These are phyloP conservation scores for Tolypocladium paradoxum DNA, from an alignment of 2,329 filamentous ascomycete genomes.

Conservation along the genomic window DNA sequence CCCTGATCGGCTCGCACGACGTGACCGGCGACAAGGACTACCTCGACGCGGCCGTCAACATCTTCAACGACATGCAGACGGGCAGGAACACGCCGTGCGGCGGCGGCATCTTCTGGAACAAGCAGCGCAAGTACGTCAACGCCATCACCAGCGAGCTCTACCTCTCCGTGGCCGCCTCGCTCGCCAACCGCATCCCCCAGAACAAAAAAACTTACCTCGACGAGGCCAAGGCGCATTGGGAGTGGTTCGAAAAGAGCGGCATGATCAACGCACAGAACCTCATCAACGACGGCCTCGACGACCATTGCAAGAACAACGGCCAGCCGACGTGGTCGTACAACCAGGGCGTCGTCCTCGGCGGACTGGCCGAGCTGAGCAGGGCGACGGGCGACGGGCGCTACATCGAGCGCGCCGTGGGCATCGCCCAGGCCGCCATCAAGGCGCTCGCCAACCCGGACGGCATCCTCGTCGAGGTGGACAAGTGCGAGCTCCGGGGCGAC, in stretches of 20 bases:
- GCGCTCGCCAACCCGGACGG: slow-evolving; percentile 31
- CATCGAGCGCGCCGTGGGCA: slow-evolving; percentile 29
- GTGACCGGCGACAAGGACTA: slow-evolving; percentile 40
- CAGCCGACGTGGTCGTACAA: slow-evolving; percentile 44
- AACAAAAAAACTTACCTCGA: slow-evolving; percentile 29
- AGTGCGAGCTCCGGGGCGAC: slow-evolving; percentile 20
- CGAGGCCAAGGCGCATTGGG: slow-evolving; percentile 40
- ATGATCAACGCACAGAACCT: slow-evolving; percentile 40
- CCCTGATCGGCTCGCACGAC: slow-evolving; percentile 46
- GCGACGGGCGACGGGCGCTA: slow-evolving; percentile 32
- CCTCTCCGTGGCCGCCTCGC: slow-evolving; percentile 38
- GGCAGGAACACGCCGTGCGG: slow-evolving; percentile 36
- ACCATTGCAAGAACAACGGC: slow-evolving; percentile 39
- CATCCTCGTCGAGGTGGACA: slow-evolving; percentile 30
- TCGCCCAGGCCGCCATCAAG: slow-evolving; percentile 42
- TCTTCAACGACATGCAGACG: slow-evolving; percentile 46
- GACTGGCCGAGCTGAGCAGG: slow-evolving; percentile 37
- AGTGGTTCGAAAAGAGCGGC: slow-evolving; percentile 39
- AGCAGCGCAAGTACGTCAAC: slow-evolving; percentile 38
- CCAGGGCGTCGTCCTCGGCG: slow-evolving; percentile 47
- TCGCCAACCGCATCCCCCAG: slow-evolving; percentile 36
- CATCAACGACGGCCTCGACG: slow-evolving; percentile 42
- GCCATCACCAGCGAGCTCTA: slow-evolving; percentile 50
- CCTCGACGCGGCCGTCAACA: slow-evolving; percentile 37
- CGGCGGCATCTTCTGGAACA: slow-evolving; percentile 48